Percentiles rank a stretch among this genome's conserved stretches.
Conservation (phyloP, 306 rosid species). For the Fagus crenata region DNA sequence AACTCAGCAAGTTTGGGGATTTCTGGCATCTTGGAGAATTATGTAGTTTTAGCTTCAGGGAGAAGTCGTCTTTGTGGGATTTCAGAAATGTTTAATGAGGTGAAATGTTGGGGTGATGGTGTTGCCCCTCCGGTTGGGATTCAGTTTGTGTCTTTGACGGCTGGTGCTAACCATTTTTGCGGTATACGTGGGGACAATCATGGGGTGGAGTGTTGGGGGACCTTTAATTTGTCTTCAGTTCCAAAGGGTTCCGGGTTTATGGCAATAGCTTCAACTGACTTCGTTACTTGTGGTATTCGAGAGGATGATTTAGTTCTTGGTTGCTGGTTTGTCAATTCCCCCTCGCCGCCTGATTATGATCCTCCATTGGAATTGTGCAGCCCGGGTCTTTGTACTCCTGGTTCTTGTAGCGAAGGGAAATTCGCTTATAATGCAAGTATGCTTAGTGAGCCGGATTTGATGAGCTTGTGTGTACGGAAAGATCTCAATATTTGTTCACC, state of each 20-base stretch:
- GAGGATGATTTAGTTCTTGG: constrained; percentile 80
- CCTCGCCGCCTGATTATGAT: constrained; percentile 49
- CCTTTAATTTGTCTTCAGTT: constrained; percentile 56
- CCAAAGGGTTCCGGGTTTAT: constrained; percentile 69
- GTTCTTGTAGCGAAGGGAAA: constrained; percentile 46
- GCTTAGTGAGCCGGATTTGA: constrained; percentile 67
- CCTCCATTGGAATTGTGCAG: constrained; percentile 91
- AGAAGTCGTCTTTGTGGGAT: constrained; percentile 64
- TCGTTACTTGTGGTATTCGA: constrained; percentile 73
- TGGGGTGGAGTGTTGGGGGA: constrained; percentile 82
- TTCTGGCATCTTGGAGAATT: constrained; percentile 47
- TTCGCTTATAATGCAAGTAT: constrained; percentile 77
- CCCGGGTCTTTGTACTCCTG: constrained; percentile 71
- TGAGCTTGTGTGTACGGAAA: constrained; percentile 62
- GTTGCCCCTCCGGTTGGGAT: constrained; percentile 29
- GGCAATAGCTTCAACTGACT: constrained; percentile 83
- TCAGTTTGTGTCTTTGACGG: constrained; percentile 48
- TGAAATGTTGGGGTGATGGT: constrained; percentile 71
- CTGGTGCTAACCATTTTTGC: constrained; percentile 69
- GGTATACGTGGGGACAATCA: constrained; percentile 79
- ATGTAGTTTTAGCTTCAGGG: constrained; percentile 56
- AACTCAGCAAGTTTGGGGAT: constrained; percentile 40
- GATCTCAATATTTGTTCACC: constrained; percentile 76
- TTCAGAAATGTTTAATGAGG: constrained; percentile 43
- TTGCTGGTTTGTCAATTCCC: constrained; percentile 70